phyloP scores from a whole-genome alignment of 495 filamentous ascomycete species.

The Bryoglossum gracile region DNA sequence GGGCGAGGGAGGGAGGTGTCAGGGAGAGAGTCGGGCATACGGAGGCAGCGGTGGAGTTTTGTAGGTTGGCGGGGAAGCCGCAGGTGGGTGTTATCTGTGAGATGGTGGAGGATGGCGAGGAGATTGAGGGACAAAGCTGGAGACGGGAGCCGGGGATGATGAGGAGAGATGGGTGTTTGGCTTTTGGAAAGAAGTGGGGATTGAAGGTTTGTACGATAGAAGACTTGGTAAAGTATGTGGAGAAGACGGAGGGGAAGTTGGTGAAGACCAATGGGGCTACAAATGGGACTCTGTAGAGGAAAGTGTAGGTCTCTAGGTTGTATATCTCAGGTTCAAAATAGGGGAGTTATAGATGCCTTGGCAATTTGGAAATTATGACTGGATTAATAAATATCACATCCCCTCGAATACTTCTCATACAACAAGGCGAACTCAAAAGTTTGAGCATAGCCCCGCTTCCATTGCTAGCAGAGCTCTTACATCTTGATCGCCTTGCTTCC shows the following conservation, averaged over 20 bases:
- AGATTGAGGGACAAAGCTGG: conserved; percentile 48
- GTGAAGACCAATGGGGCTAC: background rate
- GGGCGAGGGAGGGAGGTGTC: conserved; percentile 74
- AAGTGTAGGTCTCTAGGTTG: no score
- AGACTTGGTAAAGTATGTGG: conserved; percentile 72
- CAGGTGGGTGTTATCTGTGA: conserved; percentile 79
- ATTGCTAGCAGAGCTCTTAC: no score
- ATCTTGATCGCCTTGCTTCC: no score
- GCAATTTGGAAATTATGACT: no score
- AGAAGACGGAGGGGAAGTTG: conserved; percentile 53
- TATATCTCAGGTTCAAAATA: no score
- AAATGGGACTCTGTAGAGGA: background rate
- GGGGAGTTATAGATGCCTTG: no score
- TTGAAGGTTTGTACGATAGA: conserved; percentile 94
- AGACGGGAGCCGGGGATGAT: conserved; percentile 73
- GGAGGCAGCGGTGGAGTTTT: conserved; percentile 86
- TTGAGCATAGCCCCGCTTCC: no score
- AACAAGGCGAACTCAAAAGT: no score
- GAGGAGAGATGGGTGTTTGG: conserved; percentile 81
- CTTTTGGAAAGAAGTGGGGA: conserved; percentile 82
- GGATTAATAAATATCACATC: no score
- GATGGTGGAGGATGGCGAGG: conserved; percentile 71
- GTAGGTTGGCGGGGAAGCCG: conserved; percentile 65
- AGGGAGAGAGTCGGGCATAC: conserved; percentile 76
- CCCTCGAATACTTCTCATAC: no score